Base-by-base conservation (phyloP, 2,329 filamentous ascomycete species). In the Mollisiaceae sp. region DNA sequence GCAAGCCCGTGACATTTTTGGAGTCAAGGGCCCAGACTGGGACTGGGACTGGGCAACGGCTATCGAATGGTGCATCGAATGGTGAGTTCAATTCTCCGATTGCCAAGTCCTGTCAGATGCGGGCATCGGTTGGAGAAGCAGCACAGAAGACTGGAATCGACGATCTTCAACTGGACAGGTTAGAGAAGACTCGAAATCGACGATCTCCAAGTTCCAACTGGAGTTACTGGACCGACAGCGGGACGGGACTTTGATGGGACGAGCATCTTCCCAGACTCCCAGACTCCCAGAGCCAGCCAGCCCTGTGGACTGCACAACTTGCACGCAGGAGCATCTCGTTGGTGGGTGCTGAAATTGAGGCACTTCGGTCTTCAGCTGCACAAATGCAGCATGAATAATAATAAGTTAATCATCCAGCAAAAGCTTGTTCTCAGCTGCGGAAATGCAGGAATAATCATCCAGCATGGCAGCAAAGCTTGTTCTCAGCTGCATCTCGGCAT, bases 31-130 rank as follows among this genome's bases (percentile, higher is more conserved):
- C 9, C 18, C 8, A n/a, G 8, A 5, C 4, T n/a, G n/a, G n/a
- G n/a, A n/a, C n/a, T n/a, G n/a, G n/a, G 27, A 32, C 27, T 32
- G 27, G 27, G 52, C 18, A 4, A 57, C 22, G 50, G 24, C 27
- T 32, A 35, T 8, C 32, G 24, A 43, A 57, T n/a, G 27, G 27
- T 32, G 27, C 27, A 35, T 8, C 32, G 24, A 43, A 57, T n/a
- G 27, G 27, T 32, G 27, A 3, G 27, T 32, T 24, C 32, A 58
- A 63, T 58, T 63, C 60, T 63, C 58, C 60, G 60, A 39, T 6
- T 35, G 54, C 35, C 22, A 39, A 52, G 38, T 22, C 20, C 14
- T 45, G 20, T 15, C 22, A 36, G 24, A 45, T 32, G 11, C 22
- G 32, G 20, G 38, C 15, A 27, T 62, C 50, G 43, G 43, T n/a